Conservation (phyloP, 2,329 filamentous ascomycete species). For the Fusarium coicis region DNA sequence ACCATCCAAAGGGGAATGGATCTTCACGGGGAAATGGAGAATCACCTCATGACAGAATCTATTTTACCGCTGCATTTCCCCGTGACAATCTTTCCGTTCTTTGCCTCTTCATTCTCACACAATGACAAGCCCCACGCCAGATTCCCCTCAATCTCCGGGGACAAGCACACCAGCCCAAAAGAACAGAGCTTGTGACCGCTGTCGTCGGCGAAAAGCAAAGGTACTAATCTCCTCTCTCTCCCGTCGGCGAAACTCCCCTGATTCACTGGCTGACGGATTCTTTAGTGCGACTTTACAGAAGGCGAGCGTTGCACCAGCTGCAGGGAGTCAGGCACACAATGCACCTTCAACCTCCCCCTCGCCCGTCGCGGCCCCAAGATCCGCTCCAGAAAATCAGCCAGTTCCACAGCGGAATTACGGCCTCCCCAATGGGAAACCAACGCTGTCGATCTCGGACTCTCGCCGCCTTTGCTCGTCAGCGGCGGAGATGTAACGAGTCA, state of each 20-base stretch:
- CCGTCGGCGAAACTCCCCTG: constrained; percentile 18
- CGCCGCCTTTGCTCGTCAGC: constrained; percentile 37
- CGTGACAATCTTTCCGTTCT: not conserved
- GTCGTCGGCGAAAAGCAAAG: constrained; percentile 52
- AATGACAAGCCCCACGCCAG: constrained; percentile 33
- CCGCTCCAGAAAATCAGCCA: not conserved
- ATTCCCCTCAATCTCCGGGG: constrained; percentile 29
- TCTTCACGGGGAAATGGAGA: constrained; percentile 35
- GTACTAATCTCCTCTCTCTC: constrained; percentile 20
- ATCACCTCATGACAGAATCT: constrained; percentile 6
- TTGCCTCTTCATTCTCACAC: not conserved
- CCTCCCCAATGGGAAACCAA: constrained; percentile 33
- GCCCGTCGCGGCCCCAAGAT: constrained; percentile 53
- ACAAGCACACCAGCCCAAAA: constrained; percentile 26
- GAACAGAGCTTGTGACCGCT: constrained; percentile 50
- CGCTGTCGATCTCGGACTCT: constrained; percentile 34
- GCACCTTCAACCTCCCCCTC: constrained; percentile 53
- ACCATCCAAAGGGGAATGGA: not conserved
- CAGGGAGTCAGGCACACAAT: constrained; percentile 46
- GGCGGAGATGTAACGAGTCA: constrained; percentile 13
- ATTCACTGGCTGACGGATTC: not conserved
- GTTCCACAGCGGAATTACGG: constrained; percentile 34
- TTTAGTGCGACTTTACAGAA: constrained; percentile 45
- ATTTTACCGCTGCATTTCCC: constrained; percentile 38
- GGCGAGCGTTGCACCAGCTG: constrained; percentile 48